Conservation (phyloP, 2,329 filamentous ascomycete species). For the Claviceps citrina region DNA sequence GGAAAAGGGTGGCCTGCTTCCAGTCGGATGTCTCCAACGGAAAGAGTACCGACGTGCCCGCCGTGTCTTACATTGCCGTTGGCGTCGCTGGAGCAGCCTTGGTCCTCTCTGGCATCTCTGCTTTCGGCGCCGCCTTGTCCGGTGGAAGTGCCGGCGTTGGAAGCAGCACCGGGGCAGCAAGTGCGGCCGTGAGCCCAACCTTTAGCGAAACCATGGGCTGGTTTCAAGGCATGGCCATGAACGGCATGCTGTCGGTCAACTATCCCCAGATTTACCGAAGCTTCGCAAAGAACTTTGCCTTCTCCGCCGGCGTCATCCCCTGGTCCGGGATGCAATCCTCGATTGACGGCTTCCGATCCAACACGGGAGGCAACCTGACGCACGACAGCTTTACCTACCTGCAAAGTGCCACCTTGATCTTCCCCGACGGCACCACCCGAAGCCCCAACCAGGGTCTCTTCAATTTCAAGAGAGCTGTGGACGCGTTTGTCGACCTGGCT, state of each 20-base stretch:
- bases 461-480: constrained; percentile 40
- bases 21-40: constrained; percentile 72
- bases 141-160: constrained; percentile 34
- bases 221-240: constrained; percentile 89
- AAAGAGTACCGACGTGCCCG: constrained; percentile 60
- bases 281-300: constrained; percentile 86
- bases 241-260: constrained; percentile 85
- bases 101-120: constrained; percentile 54
- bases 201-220: constrained; percentile 75
- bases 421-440: constrained; percentile 41
- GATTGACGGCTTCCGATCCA: constrained; percentile 69
- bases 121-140: constrained; percentile 42
- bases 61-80: constrained; percentile 69
- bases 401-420: constrained; percentile 60
- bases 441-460: constrained; percentile 24
- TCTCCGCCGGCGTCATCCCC: constrained; percentile 70
- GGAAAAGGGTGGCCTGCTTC: constrained; percentile 62
- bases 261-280: constrained; percentile 78
- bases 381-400: constrained; percentile 62
- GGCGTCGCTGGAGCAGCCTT: constrained; percentile 77
- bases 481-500: constrained; percentile 31
- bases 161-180: constrained; percentile 31
- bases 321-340: constrained; percentile 66
- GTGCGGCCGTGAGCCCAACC: constrained; percentile 57
- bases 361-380: constrained; percentile 77